phyloP scores from a whole-genome alignment of 2,329 filamentous ascomycete species.

The Annulohypoxylon truncatum region DNA sequence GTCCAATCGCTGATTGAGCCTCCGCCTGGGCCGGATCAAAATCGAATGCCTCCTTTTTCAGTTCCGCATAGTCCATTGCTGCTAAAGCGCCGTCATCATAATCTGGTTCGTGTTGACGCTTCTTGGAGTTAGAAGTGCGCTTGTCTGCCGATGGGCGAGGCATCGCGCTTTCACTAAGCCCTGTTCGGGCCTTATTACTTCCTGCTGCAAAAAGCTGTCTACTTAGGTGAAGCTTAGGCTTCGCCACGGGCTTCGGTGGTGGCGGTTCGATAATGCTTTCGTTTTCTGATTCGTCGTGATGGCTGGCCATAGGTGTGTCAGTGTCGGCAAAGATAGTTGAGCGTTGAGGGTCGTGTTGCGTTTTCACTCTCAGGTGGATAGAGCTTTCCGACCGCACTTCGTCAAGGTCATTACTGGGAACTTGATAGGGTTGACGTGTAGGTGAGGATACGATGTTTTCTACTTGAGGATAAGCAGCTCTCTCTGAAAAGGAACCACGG shows the following conservation, averaged over 20 bases:
- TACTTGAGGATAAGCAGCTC: constrained; percentile 33
- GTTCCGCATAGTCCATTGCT: constrained; percentile 63
- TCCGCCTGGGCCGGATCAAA: constrained; percentile 64
- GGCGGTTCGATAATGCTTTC: constrained; percentile 45
- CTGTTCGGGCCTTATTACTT: constrained; percentile 34
- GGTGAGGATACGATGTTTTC: constrained; percentile 38
- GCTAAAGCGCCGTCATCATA: constrained; percentile 68
- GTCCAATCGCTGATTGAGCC: constrained; percentile 51
- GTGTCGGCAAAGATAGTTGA: constrained; percentile 49
- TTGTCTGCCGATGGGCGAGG: constrained; percentile 44
- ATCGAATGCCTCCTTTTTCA: constrained; percentile 66
- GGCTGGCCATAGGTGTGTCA: constrained; percentile 46
- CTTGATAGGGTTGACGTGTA: constrained; percentile 39
- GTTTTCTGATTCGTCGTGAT: constrained; percentile 44
- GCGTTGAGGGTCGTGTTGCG: constrained; percentile 40
- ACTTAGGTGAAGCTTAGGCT: constrained; percentile 44
- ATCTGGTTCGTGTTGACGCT: constrained; percentile 56
- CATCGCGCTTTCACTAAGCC: constrained; percentile 46
- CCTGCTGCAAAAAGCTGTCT: constrained; percentile 46
- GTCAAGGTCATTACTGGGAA: constrained; percentile 39
- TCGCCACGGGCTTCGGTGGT: constrained; percentile 44
- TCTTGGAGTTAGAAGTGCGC: constrained; percentile 42
- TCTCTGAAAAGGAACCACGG: constrained; percentile 45
- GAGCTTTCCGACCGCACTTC: constrained; percentile 37
- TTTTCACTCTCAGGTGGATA: constrained; percentile 38